phyloP scores from a whole-genome alignment of 225 moss, liverwort and hornwort genomes.

The Bryum argenteum region DNA sequence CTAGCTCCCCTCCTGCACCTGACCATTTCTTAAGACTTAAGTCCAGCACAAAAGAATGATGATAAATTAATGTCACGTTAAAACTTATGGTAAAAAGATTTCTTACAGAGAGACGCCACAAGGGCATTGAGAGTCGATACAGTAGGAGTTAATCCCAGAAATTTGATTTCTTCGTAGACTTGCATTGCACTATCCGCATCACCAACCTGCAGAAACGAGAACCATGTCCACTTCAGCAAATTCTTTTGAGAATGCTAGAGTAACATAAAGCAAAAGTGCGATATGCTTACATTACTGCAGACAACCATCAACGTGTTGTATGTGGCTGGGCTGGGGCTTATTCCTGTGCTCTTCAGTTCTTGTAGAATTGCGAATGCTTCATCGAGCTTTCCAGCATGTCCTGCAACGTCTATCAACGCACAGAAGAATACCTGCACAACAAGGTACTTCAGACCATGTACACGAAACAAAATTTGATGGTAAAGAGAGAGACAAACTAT shows the following conservation, averaged over 20 bases:
- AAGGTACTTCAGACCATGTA: background rate
- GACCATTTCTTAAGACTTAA: slow-evolving; percentile 31
- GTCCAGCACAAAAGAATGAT: slow-evolving; percentile 14
- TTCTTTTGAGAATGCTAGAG: background rate
- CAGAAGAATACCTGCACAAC: slow-evolving; percentile 74
- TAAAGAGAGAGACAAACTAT: background rate
- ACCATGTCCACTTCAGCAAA: background rate
- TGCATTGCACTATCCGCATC: slow-evolving; percentile 65
- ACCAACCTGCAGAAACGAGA: slow-evolving; percentile 51
- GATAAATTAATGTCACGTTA: background rate
- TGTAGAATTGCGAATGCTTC: slow-evolving; percentile 57
- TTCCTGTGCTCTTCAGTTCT: slow-evolving; percentile 59
- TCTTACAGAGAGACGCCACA: slow-evolving; percentile 72
- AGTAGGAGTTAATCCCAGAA: slow-evolving; percentile 37
- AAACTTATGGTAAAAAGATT: slow-evolving; percentile 11
- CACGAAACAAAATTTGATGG: background rate
- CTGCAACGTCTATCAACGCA: slow-evolving; percentile 74
- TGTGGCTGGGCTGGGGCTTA: slow-evolving; percentile 50
- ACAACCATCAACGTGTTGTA: slow-evolving; percentile 82
- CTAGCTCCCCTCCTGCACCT: slow-evolving; percentile 70
- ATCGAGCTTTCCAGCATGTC: slow-evolving; percentile 68
- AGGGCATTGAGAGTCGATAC: slow-evolving; percentile 76
- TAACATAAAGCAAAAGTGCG: background rate
- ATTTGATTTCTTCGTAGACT: slow-evolving; percentile 57
- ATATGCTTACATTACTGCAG: slow-evolving; percentile 73